Base-by-base conservation (phyloP, 441 rosid genomes). In the Erodium trifolium region DNA sequence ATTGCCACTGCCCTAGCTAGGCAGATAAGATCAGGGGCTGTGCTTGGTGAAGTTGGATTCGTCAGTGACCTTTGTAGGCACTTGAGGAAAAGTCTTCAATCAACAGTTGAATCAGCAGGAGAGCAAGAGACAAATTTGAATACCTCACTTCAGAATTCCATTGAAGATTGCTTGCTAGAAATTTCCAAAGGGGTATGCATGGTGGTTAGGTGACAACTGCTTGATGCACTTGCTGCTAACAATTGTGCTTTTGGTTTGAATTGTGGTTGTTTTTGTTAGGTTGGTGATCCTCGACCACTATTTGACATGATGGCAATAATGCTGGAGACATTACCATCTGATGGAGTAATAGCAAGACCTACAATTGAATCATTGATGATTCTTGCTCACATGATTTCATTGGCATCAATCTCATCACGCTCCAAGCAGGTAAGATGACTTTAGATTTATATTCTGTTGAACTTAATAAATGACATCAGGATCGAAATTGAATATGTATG, bases 41-140 rank as follows among this genome's bases (percentile, higher is more conserved):
- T 73, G 78, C 91, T 92, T 37, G 76, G 83, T 23, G 99, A 95
- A 77, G 79, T 85, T 73, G 87, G 88, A 68, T 88, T 86, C 76
- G 92, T 95, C 59, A 87, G 90, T 70, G 98, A 95, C 76, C 79
- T 95, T 68, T 92, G 98, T 78, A 85, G 96, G 79, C 99, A 95
- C 87, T 74, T 95, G 75, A 81, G 99, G 76, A 95, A 90, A 83
- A 88, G 93, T 78, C 85, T 95, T 73, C 98, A 92, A 76, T 88
- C 89, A 41, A 85, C 88, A 2, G 82, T 85, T 65, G 89, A 87
- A 76, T 75, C 92, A 67, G 79, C 59, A 23, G 98, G 88, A 76
- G 87, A 86, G 70, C 87, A 84, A 65, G 98, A 92, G 68, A 75
- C 83, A 71, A 87, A 81, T 72, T 68, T 81, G 78, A 88, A 95